Evolutionary conservation across 1,139 yeast genomes (phyloP).

Genomic region (Yamadazyma sp.): DNA sequence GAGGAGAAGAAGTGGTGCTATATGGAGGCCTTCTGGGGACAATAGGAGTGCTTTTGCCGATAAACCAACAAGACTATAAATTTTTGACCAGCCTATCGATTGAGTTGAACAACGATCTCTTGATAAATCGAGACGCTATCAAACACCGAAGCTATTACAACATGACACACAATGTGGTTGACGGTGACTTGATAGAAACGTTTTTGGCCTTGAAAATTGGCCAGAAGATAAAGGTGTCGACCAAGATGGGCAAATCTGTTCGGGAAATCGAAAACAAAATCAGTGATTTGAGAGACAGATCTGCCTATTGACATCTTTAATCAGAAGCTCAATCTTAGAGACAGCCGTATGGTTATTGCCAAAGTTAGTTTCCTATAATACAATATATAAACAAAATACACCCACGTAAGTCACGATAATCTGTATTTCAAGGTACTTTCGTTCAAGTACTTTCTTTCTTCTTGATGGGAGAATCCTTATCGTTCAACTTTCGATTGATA

Average conservation of each 20-base stretch:
- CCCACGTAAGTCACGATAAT: too few relatives aligned
- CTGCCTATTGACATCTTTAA: slow-evolving; percentile 30
- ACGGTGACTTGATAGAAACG: slow-evolving; percentile 82
- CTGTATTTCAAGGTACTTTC: background rate
- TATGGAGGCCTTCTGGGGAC: slow-evolving; percentile 84
- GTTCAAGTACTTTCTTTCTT: slow-evolving; percentile 11
- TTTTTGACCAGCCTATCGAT: slow-evolving; percentile 59
- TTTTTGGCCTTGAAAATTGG: slow-evolving; percentile 40
- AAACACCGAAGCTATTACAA: slow-evolving; percentile 75
- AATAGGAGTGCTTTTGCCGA: slow-evolving; percentile 70
- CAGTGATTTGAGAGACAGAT: slow-evolving; percentile 55
- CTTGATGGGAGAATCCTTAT: slow-evolving; percentile 16
- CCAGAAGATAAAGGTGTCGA: slow-evolving; percentile 49
- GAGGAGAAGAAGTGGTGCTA: slow-evolving; percentile 65
- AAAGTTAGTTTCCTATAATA: slow-evolving; percentile 6
- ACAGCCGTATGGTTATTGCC: too few relatives aligned
- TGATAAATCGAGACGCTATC: slow-evolving; percentile 67
- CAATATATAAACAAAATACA: slow-evolving; percentile 8
- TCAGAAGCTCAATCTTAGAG: too few relatives aligned
- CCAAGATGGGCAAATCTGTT: slow-evolving; percentile 54
- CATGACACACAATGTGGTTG: slow-evolving; percentile 74
- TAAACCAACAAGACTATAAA: slow-evolving; percentile 63
- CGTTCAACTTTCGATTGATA: slow-evolving; percentile 28
- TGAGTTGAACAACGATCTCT: slow-evolving; percentile 28
- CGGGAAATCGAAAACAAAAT: slow-evolving; percentile 62